Percentiles rank a stretch among this genome's conserved stretches.
These are phyloP conservation scores for Lentinus tigrinus DNA, from an alignment of 768 basidiomycete genomes.

Conservation along the genomic window DNA sequence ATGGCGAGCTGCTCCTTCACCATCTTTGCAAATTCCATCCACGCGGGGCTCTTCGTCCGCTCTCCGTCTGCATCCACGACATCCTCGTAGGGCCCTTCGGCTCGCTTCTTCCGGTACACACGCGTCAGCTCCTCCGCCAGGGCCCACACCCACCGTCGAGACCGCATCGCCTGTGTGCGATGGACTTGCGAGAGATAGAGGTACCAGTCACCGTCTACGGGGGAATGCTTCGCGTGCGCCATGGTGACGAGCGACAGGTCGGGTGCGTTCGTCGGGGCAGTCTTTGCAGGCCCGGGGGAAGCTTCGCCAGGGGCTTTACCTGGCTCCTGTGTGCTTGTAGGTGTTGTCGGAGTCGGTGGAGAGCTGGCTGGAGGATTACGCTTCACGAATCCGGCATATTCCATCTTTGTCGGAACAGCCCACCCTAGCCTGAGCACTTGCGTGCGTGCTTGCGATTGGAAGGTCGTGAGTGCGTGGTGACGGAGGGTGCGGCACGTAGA, in stretches of 20 bases:
- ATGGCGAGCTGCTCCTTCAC: neutral
- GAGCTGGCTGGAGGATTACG: neutral
- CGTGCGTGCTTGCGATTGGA: constrained; percentile 24
- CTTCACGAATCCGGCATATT: constrained; percentile 8
- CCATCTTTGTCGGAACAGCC: constrained; percentile 23
- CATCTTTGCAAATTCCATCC: neutral
- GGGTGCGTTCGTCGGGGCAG: neutral
- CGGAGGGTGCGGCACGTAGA: constrained; percentile 30
- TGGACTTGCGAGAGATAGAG: constrained; percentile 29
- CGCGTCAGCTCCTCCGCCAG: constrained; percentile 20
- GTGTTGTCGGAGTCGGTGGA: neutral
- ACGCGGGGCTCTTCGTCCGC: neutral
- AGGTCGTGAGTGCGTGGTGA: constrained; percentile 22
- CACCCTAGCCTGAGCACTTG: constrained; percentile 26
- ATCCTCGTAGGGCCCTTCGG: neutral
- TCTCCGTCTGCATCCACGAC: neutral
- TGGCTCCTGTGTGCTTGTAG: neutral
- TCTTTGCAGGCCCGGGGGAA: neutral
- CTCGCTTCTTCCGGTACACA: neutral
- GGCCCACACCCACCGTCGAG: constrained; percentile 28
- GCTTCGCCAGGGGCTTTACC: neutral
- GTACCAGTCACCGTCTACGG: constrained; percentile 24
- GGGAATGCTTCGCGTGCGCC: constrained; percentile 13
- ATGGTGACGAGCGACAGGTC: constrained; percentile 4
- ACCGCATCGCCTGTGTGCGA: constrained; percentile 24